Evolutionary conservation across 2,329 filamentous ascomycete genomes (phyloP), one percentile per base, ranked within the genome.

Genomic region (Fusarium clavum): DNA sequence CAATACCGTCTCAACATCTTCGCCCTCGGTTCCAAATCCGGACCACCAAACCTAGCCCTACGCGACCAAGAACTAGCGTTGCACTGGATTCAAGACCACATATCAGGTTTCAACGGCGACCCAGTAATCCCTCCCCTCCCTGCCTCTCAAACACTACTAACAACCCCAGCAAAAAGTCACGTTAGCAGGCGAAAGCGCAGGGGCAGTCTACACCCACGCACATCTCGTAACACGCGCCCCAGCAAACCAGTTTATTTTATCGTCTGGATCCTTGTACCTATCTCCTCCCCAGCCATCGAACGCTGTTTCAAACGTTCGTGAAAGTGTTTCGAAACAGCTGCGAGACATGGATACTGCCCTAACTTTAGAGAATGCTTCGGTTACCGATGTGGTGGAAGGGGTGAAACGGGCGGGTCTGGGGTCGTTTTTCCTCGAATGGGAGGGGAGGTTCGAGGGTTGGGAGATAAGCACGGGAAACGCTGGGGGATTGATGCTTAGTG

Each of bases 141-240:
- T 20, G 20, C 16, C 1, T 3, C 16, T 9, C 34, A 38, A 18
- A 11, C 8, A 2, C 2, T 0, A 11, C 13, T 55, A 13, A 61
- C 9, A 18, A 13, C 1, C 20, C 2, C 11, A 83, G 80, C 24
- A 75, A 4, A 78, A 79, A 24, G 78, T 85, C 9, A 84, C 82
- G 0, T 57, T 85, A 4, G 78, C 78, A 1, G 83, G 83, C 6
- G 83, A 85, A 63, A 85, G 83, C 46, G 83, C 83, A 0, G 83
- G 83, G 0, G 83, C 80, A 5, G 76, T 84, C 3, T 84, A 83
- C 25, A 77, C 75, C 7, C 83, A 85, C 67, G 83, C 81, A 2
- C 82, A 85, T 64, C 81, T 71, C 41, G 81, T 16, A 75, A 79
- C 22, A 74, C 75, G 2, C 74, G 4, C 75, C 72, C 2, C 69